Percentiles rank a stretch among this genome's conserved stretches.
These are phyloP conservation scores for Echria macrotheca DNA, from an alignment of 495 filamentous ascomycete species.

Conservation along the genomic window DNA sequence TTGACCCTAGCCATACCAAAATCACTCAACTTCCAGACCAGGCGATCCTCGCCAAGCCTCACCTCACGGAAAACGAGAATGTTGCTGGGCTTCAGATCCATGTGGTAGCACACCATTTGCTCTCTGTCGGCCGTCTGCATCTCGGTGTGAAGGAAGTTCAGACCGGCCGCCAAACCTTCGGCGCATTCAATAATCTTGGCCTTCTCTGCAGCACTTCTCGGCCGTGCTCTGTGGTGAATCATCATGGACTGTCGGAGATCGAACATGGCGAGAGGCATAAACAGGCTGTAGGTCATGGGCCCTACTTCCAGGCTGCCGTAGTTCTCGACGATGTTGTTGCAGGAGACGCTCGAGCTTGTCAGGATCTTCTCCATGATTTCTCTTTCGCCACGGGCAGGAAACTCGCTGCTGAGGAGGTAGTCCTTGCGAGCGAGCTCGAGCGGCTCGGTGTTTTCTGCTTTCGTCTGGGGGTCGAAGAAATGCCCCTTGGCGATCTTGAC, in stretches of 20 bases:
- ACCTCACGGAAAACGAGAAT: slow-evolving; percentile 30
- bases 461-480: slow-evolving; percentile 17
- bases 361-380: slow-evolving; percentile 32
- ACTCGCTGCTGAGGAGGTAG: slow-evolving; percentile 19
- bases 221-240: slow-evolving; percentile 10
- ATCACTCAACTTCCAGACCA: slow-evolving; percentile 37
- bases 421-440: slow-evolving; percentile 23
- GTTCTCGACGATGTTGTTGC: slow-evolving; percentile 30
- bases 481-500: slow-evolving; percentile 33
- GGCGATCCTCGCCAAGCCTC: slow-evolving; percentile 6
- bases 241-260: slow-evolving; percentile 31
- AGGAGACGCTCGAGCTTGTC: slow-evolving; percentile 14
- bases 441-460: slow-evolving; percentile 15
- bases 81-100: slow-evolving; percentile 36
- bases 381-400: slow-evolving; percentile 16
- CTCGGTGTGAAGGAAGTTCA: slow-evolving; percentile 32
- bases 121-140: slow-evolving; percentile 22
- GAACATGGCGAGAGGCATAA: slow-evolving; percentile 34
- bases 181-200: slow-evolving; percentile 23
- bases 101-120: slow-evolving; percentile 33
- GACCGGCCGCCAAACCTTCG: slow-evolving; percentile 27
- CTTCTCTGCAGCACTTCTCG: slow-evolving; percentile 14
- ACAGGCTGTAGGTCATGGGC: slow-evolving; percentile 27
- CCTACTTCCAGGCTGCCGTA: slow-evolving; percentile 29
- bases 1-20: slow-evolving; percentile 38